phyloP scores from a whole-genome alignment of 2,329 filamentous ascomycete genomes.

The Neurospora sp. region DNA sequence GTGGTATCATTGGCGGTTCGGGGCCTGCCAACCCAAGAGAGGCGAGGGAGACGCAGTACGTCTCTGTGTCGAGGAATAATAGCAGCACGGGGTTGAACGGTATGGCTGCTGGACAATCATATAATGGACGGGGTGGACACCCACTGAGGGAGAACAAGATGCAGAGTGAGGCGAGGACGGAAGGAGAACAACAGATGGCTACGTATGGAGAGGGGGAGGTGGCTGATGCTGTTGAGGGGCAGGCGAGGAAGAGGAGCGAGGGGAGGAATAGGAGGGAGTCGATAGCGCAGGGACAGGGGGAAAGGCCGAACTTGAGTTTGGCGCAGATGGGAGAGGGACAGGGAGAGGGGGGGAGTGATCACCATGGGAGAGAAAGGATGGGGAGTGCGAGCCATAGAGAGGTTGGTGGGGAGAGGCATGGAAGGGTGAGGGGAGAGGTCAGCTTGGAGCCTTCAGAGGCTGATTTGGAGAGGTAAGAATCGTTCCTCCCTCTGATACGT shows the following conservation, averaged over 20 bases:
- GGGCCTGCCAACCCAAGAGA: not conserved
- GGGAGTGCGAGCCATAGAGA: slow-evolving; percentile 12
- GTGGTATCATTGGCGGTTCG: slow-evolving; percentile 1
- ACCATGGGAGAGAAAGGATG: not conserved
- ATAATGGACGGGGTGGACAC: not conserved
- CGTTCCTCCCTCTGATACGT: not conserved
- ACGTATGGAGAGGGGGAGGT: slow-evolving; percentile 8
- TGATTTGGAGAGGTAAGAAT: slow-evolving; percentile 14
- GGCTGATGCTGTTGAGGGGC: not conserved
- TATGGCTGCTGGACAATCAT: not conserved
- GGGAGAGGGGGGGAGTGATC: not conserved
- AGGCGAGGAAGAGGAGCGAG: not conserved
- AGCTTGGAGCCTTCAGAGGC: slow-evolving; percentile 11
- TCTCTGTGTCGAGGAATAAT: not conserved
- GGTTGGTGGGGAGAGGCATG: slow-evolving; percentile 10
- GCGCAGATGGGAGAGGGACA: not conserved
- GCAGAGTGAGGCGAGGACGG: slow-evolving; percentile 4
- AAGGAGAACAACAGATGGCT: slow-evolving; percentile 10
- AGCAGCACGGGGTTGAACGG: not conserved
- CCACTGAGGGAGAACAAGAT: slow-evolving; percentile 7
- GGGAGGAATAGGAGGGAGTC: not conserved
- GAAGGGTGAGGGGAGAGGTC: slow-evolving; percentile 12
- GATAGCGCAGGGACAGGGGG: not conserved
- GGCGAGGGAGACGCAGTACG: slow-evolving; percentile 3
- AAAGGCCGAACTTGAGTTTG: not conserved